A percentile compares a stretch with the other conserved stretches of the same genome.
Conservation (phyloP, 2,329 filamentous ascomycete genomes). For the Colletotrichum simmondsii region DNA sequence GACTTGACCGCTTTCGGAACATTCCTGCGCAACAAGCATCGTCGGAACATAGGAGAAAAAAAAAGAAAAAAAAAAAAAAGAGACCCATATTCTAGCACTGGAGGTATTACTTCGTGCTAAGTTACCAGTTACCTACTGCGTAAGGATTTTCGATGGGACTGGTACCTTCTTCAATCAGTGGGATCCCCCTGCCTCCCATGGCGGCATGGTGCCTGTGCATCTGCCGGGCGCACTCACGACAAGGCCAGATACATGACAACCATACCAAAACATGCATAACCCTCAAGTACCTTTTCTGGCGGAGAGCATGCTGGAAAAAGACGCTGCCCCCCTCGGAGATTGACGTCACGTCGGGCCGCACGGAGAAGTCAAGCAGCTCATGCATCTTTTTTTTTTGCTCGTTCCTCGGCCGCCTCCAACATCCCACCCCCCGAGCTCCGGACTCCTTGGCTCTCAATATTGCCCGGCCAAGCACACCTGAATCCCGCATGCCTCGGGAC, state of each 20-base stretch:
- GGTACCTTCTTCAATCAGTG: not conserved
- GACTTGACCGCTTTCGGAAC: not conserved
- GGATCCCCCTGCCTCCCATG: not conserved
- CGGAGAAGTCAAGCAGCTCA: not conserved
- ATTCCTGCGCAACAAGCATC: not conserved
- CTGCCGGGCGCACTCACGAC: not conserved
- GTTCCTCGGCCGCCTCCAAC: not conserved
- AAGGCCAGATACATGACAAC: too few species aligned
- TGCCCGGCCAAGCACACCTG: not conserved
- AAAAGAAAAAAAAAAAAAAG: too few species aligned
- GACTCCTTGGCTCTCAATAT: not conserved
- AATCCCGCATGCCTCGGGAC: not conserved
- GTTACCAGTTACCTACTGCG: too few species aligned
- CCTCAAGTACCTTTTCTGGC: too few species aligned
- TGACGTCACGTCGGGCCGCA: slow-evolving; percentile 4
- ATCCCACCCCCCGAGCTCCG: slow-evolving; percentile 1
- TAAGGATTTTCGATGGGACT: too few species aligned
- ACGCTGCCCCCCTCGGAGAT: not conserved
- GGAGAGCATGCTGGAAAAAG: not conserved
- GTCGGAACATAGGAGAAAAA: not conserved
- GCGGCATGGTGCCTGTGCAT: slow-evolving; percentile 1
- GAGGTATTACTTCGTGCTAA: too few species aligned
- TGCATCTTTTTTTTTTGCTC: not conserved
- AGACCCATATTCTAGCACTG: too few species aligned
- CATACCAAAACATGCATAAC: too few species aligned